phyloP scores from a whole-genome alignment of 129 eudicot species.

The Ambrosia artemisiifolia region DNA sequence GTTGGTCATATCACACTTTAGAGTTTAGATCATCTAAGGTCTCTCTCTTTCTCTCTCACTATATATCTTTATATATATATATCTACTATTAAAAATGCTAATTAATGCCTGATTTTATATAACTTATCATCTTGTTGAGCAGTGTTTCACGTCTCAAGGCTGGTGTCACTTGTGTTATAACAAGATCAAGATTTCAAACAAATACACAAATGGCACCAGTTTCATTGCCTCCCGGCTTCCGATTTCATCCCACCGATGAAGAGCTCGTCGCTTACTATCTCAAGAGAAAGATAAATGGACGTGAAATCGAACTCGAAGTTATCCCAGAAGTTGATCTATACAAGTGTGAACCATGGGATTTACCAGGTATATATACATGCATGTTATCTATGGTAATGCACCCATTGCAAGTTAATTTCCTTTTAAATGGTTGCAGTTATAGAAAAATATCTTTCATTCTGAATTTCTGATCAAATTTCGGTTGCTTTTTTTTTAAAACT shows the following conservation, averaged over 20 bases:
- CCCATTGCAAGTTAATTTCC: background rate
- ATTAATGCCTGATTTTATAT: constrained; percentile 25
- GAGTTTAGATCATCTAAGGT: constrained; percentile 29
- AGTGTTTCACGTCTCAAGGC: constrained; percentile 16
- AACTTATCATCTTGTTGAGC: constrained; percentile 20
- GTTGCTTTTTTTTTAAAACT: constrained; percentile 39
- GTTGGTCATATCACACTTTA: constrained; percentile 19
- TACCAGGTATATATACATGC: constrained; percentile 61
- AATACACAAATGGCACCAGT: constrained; percentile 70
- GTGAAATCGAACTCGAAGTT: constrained; percentile 78
- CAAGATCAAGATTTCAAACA: constrained; percentile 18
- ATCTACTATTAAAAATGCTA: background rate
- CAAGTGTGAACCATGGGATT: constrained; percentile 98
- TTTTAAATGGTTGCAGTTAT: background rate
- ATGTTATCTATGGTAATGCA: constrained; percentile 20
- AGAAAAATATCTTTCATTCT: background rate
- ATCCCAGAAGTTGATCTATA: constrained; percentile 98
- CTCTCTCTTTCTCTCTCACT: constrained; percentile 12
- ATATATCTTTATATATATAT: background rate
- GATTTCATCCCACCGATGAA: constrained; percentile 92
- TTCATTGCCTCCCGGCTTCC: constrained; percentile 96
- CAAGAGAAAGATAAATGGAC: constrained; percentile 82
- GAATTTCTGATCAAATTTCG: constrained; percentile 12
- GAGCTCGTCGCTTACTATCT: constrained; percentile 93
- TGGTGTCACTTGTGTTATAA: constrained; percentile 7